Percentiles rank a stretch among this genome's conserved stretches.
phyloP scores from a whole-genome alignment of 1,139 yeast species.

The Blastobotrys raffinosifermentans region DNA sequence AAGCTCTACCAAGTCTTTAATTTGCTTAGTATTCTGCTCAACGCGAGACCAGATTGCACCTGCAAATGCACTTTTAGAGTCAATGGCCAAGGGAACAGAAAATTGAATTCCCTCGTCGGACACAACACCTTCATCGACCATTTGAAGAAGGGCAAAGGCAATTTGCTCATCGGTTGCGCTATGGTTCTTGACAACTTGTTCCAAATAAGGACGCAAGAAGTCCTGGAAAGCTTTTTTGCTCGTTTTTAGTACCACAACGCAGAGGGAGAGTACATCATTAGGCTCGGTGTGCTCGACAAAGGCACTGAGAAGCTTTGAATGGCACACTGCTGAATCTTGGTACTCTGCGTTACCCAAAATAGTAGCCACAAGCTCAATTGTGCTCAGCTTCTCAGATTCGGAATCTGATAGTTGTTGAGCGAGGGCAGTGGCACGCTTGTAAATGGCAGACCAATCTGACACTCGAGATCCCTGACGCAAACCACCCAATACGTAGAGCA shows the following conservation, averaged over 20 bases:
- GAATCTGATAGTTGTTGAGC: background rate
- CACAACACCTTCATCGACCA: conserved; percentile 9
- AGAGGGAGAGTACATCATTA: conserved; percentile 31
- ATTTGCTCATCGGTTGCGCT: conserved; percentile 12
- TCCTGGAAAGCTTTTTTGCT: conserved; percentile 23
- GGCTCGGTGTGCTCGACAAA: conserved; percentile 9
- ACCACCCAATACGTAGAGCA: conserved; percentile 30
- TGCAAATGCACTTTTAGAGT: background rate
- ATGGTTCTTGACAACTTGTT: conserved; percentile 15
- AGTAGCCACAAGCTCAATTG: conserved; percentile 8
- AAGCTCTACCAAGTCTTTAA: too few relatives aligned
- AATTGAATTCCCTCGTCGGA: background rate
- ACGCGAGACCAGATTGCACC: too few relatives aligned
- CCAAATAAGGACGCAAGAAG: conserved; percentile 20
- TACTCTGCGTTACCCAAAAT: conserved; percentile 23
- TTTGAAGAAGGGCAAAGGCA: conserved; percentile 13
- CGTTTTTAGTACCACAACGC: conserved; percentile 35
- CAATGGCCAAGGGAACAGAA: background rate
- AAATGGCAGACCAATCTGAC: conserved; percentile 25
- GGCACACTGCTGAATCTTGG: conserved; percentile 19
- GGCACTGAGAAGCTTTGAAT: conserved; percentile 13
- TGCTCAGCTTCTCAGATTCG: conserved; percentile 1
- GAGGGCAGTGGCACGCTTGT: conserved; percentile 2
- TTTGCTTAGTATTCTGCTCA: too few relatives aligned
- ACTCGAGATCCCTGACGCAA: conserved; percentile 38